Evolutionary conservation across 1,284 basidiomycete species (phyloP).

Genomic region (Ustilago hordei): DNA sequence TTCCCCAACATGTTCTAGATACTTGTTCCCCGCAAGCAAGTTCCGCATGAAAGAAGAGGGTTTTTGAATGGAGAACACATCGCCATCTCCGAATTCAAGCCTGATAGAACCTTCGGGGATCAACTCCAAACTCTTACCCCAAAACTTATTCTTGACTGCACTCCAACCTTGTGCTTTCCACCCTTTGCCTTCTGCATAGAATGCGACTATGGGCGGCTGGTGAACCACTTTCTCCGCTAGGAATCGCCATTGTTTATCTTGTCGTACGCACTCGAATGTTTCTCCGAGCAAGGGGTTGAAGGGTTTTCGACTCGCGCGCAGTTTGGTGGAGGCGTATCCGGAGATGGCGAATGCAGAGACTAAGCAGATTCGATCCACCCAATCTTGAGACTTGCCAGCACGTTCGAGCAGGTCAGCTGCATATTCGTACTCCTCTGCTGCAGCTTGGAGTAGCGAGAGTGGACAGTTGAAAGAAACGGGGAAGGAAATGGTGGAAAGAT

Average conservation of each 20-base stretch:
- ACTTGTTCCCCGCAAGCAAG: conserved; percentile 68
- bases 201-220: conserved; percentile 66
- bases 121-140: conserved; percentile 68
- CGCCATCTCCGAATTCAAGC: conserved; percentile 65
- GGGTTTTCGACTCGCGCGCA: conserved; percentile 67
- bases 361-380: conserved; percentile 62
- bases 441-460: conserved; percentile 66
- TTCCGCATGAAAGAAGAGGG: conserved; percentile 69
- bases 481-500: conserved; percentile 69
- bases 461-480: conserved; percentile 70
- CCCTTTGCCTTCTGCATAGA: conserved; percentile 65
- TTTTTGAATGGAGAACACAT: conserved; percentile 60
- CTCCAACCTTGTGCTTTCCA: conserved; percentile 63
- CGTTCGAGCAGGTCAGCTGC: conserved; percentile 66
- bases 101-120: conserved; percentile 62
- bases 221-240: conserved; percentile 69
- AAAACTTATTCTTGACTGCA: conserved; percentile 69
- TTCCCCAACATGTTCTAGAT: conserved; percentile 69
- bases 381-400: conserved; percentile 58
- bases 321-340: conserved; percentile 65
- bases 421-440: conserved; percentile 69
- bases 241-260: conserved; percentile 62
- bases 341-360: conserved; percentile 66
- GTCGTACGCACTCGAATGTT: conserved; percentile 67
- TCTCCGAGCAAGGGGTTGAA: conserved; percentile 69